Percentiles rank a stretch among this genome's conserved stretches.
Conservation (phyloP, 345 rosid species). For the Sonneratia alba region DNA sequence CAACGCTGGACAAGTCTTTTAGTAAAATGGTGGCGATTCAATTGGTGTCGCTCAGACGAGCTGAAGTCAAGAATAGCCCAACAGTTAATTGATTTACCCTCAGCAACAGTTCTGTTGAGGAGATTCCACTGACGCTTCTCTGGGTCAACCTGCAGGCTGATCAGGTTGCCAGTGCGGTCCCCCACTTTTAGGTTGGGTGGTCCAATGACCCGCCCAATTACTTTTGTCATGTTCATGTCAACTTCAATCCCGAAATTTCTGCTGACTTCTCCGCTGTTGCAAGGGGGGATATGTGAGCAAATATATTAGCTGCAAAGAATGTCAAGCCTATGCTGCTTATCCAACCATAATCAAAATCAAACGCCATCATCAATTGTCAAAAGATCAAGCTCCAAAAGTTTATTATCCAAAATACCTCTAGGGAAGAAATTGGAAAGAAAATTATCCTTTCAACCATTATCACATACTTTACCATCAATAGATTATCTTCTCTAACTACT, state of each 20-base stretch:
- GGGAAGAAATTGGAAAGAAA: too few relatives aligned
- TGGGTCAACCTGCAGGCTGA: conserved; percentile 37
- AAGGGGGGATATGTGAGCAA: background rate
- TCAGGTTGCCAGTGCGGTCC: conserved; percentile 23
- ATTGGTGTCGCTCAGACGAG: conserved; percentile 12
- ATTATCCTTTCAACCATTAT: background rate
- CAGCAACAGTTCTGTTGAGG: conserved; percentile 41
- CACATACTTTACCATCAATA: background rate
- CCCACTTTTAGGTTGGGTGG: conserved; percentile 62
- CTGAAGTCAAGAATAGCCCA: conserved; percentile 84
- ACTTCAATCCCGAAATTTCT: conserved; percentile 61
- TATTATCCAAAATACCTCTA: background rate
- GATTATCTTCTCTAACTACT: too few relatives aligned
- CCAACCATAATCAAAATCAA: background rate
- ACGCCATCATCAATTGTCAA: background rate
- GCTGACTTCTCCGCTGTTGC: conserved; percentile 36
- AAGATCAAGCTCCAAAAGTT: background rate
- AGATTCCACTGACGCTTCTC: conserved; percentile 77
- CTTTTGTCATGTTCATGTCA: conserved; percentile 48
- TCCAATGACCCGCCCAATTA: conserved; percentile 58
- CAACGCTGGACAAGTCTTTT: conserved; percentile 33
- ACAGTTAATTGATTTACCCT: conserved; percentile 43
- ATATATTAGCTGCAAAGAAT: background rate
- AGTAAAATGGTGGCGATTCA: conserved; percentile 25
- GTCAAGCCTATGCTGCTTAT: background rate